Evolutionary conservation across 1,284 basidiomycete genomes (phyloP).

Genomic region (Fomes fomentarius): DNA sequence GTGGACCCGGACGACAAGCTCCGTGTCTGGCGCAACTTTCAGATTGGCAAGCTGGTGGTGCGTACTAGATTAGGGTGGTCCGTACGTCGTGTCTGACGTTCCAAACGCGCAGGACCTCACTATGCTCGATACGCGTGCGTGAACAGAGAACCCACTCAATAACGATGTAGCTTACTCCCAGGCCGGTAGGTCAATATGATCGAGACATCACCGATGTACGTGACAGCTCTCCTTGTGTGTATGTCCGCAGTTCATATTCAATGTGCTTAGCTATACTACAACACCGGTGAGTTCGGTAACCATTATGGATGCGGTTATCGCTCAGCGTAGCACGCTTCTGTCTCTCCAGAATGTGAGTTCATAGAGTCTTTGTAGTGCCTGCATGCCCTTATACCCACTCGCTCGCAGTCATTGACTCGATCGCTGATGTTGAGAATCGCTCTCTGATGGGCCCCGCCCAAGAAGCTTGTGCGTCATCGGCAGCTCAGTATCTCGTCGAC

Average conservation of each 20-base stretch:
- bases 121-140: constrained; percentile 63
- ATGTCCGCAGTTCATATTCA: too few species aligned
- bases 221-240: constrained; percentile 5
- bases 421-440: constrained; percentile 48
- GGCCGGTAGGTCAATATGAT: constrained; percentile 68
- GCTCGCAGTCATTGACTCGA: constrained; percentile 41
- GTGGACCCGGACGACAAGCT: constrained; percentile 63
- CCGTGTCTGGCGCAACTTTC: constrained; percentile 70
- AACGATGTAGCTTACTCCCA: constrained; percentile 18
- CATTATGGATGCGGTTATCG: too few species aligned
- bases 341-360: background rate
- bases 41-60: constrained; percentile 59
- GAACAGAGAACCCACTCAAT: background rate
- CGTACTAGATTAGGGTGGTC: background rate
- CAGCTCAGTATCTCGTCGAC: background rate
- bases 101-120: constrained; percentile 45
- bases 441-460: constrained; percentile 63
- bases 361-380: background rate
- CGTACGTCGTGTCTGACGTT: background rate
- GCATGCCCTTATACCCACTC: background rate
- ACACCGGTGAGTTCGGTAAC: constrained; percentile 49
- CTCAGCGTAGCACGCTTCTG: too few species aligned
- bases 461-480: constrained; percentile 49
- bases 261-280: constrained; percentile 59
- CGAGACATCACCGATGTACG: constrained; percentile 63